Percentiles rank a stretch among this genome's conserved stretches.
Conservation (phyloP, 2,329 filamentous ascomycete species). For the Thielaviopsis ethacetica region DNA sequence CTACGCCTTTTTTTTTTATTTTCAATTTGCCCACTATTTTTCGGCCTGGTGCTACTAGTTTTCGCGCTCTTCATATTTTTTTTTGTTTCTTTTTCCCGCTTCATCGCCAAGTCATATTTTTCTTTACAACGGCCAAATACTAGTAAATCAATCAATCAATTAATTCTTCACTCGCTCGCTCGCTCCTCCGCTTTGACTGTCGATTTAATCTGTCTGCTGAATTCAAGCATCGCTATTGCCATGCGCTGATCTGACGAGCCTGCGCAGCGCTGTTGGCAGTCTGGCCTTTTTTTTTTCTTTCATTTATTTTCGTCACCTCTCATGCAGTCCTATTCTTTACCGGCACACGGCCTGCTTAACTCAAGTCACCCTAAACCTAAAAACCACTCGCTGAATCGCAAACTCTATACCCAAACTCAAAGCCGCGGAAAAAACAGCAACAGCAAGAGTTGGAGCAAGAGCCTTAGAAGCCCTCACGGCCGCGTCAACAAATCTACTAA, state of each 20-base stretch:
- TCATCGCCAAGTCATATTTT: background rate
- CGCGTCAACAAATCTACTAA: background rate
- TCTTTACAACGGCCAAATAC: background rate
- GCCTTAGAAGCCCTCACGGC: background rate
- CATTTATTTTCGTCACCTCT: background rate
- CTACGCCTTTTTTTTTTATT: too few relatives aligned
- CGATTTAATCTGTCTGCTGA: background rate
- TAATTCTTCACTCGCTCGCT: background rate
- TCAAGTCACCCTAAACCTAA: background rate
- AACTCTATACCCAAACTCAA: background rate
- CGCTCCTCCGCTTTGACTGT: background rate
- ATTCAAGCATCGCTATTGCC: background rate
- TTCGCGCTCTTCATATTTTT: background rate
- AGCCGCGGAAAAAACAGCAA: background rate
- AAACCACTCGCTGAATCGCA: background rate
- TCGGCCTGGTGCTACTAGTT: too few relatives aligned
- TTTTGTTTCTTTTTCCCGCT: background rate
- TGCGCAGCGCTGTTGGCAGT: slow-evolving; percentile 9
- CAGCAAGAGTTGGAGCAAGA: background rate
- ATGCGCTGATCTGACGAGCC: slow-evolving; percentile 11
- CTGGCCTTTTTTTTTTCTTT: background rate
- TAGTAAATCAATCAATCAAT: background rate
- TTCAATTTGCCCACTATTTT: too few relatives aligned
- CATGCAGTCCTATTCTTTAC: slow-evolving; percentile 11
- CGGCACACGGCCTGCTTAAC: slow-evolving; percentile 8